phyloP scores from a whole-genome alignment of 768 basidiomycete genomes.

The Trametes punicea region DNA sequence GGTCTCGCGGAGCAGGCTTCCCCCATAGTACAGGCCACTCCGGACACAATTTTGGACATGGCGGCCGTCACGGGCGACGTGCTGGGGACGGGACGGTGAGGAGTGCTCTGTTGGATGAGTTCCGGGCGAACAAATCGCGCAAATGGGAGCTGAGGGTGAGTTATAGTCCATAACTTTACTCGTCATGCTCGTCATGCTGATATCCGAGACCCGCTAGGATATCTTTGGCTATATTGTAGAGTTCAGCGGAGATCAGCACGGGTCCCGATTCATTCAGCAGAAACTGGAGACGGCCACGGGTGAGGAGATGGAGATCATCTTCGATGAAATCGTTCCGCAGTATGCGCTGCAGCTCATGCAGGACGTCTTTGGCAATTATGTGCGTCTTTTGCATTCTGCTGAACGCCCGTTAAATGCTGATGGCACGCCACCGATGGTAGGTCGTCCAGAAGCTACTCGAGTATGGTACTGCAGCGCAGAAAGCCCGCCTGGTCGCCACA shows the following conservation, averaged over 20 bases:
- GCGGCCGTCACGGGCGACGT: conserved; percentile 44
- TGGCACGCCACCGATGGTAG: conserved; percentile 37
- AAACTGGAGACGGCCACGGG: conserved; percentile 72
- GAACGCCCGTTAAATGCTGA: neutral
- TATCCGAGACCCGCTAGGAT: conserved; percentile 49
- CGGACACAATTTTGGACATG: conserved; percentile 26
- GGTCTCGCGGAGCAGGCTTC: conserved; percentile 27
- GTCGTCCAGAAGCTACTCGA: conserved; percentile 95
- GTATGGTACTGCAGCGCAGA: conserved; percentile 74
- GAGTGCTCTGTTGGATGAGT: conserved; percentile 80
- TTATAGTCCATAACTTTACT: conserved; percentile 8
- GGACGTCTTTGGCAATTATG: conserved; percentile 97
- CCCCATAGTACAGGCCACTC: conserved; percentile 24
- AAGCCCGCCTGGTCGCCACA: conserved; percentile 58
- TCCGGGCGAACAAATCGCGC: conserved; percentile 71
- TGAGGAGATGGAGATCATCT: conserved; percentile 77
- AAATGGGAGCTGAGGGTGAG: conserved; percentile 80
- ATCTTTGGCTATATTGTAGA: conserved; percentile 83
- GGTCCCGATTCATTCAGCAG: conserved; percentile 97
- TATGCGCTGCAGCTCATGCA: conserved; percentile 75
- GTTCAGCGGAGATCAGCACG: conserved; percentile 92
- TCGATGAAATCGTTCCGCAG: conserved; percentile 82
- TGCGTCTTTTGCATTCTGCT: conserved; percentile 34
- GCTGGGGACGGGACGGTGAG: conserved; percentile 46
- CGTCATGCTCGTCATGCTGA: neutral